Evolutionary conservation across 2,329 filamentous ascomycete species (phyloP), one percentile per base, ranked within the genome.

Genomic region (Triangularia setosa): DNA sequence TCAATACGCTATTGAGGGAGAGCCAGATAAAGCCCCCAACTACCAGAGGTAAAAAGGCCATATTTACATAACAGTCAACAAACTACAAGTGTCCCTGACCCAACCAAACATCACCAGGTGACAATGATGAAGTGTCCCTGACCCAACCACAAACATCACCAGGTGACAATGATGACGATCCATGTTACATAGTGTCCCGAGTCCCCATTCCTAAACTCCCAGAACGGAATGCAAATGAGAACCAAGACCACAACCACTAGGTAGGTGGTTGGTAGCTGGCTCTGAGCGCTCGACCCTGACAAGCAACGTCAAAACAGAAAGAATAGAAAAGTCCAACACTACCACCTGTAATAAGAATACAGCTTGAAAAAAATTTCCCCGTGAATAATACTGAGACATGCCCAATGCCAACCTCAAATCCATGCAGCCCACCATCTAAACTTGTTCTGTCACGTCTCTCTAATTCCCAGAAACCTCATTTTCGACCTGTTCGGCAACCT

Each of bases 401-500:
- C 30, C 33, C 33, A 40, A 40, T 40, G 33, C 35, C 58, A 25
- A 23, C 16, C 58, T 18, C 14, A n/a, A n/a, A 52, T 28, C 58
- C 33, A 60, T 60, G 58, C 58, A 60, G 28, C 58, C 28, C 23
- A 25, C n/a, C n/a, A n/a, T 44, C 56, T 16, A 44, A 40, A 14
- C 30, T 28, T 21, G 56, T 23, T 18, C 56, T 44, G n/a, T n/a
- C n/a, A n/a, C n/a, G 57, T 21, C 30, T 14, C 44, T 55, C 24
- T 55, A 55, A 14, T 28, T 55, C 52, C 23, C 35, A 9, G 35
- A 48, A 35, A 69, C 75, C 63, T 81, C 80, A 65, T 76, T 77
- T 67, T 81, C 80, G 25, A 86, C 80, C 73, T 83, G 84, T 66
- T 81, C 81, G 0, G 86, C 84, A 67, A 91, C 83, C 55, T 81